Evolutionary conservation across 371 early-diverging fungal genomes (phyloP).

Genomic region (Basidiobolus meristosporus): DNA sequence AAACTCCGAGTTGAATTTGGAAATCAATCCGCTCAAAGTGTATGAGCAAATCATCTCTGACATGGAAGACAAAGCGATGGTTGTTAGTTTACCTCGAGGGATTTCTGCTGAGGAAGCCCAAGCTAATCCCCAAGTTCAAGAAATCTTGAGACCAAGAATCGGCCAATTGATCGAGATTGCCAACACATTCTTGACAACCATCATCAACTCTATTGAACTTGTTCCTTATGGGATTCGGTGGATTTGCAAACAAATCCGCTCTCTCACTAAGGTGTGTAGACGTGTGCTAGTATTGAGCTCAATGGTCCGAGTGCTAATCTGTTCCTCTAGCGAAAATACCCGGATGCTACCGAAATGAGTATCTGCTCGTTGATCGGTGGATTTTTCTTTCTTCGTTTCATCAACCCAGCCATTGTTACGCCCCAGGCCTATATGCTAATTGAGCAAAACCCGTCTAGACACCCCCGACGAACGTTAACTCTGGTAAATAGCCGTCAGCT

Average conservation of each 20-base stretch:
- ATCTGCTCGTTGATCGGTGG: conserved; percentile 91
- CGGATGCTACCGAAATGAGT: conserved; percentile 68
- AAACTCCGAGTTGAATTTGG: conserved; percentile 55
- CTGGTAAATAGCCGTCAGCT: conserved; percentile 22
- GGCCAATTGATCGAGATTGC: conserved; percentile 71
- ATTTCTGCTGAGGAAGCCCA: conserved; percentile 65
- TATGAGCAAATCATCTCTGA: conserved; percentile 74
- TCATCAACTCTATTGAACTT: conserved; percentile 53
- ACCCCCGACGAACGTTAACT: conserved; percentile 75
- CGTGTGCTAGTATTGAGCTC: background rate
- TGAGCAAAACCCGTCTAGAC: conserved; percentile 54
- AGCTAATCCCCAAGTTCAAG: conserved; percentile 55
- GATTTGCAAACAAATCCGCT: conserved; percentile 94
- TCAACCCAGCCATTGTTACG: conserved; percentile 93
- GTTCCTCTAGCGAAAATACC: conserved; percentile 67
- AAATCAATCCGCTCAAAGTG: conserved; percentile 74
- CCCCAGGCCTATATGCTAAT: conserved; percentile 86
- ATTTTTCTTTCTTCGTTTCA: conserved; percentile 90
- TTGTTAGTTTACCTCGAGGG: conserved; percentile 37
- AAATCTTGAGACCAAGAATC: conserved; percentile 65
- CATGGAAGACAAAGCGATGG: conserved; percentile 38
- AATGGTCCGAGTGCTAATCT: background rate
- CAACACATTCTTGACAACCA: conserved; percentile 59
- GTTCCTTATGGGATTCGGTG: conserved; percentile 95
- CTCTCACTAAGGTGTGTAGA: conserved; percentile 65